Base-by-base conservation (phyloP, 2,329 filamentous ascomycete species). In the Monilinia fructicola region DNA sequence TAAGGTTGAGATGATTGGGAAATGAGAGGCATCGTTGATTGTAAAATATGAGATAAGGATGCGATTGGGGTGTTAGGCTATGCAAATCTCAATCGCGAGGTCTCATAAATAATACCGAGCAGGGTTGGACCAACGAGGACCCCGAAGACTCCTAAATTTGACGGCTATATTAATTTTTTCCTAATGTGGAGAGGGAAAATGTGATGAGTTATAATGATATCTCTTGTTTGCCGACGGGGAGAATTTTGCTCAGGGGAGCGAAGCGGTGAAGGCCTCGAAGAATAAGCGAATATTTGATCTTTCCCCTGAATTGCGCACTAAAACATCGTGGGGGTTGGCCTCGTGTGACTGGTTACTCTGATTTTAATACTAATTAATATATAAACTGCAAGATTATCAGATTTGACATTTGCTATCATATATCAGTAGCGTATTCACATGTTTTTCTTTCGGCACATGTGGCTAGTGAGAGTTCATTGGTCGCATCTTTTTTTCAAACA, bases 131-230 rank as follows among this genome's bases (percentile, higher is more conserved):
- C 50, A 35, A 21, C 46, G 14, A 60, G 31, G 14, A 38, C n/a
- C 38, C 14, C 16, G 58, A 61, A 21, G 10, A 21, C 14, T 38
- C 3, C 11, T 38, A 1, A 35, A 14, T 10, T 6, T 18, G 9
- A 4, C 31, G 44, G 58, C 31, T 50, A 40, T 26, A 42, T 35
- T 50, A 1, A 21, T 12, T 12, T 38, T 4, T 23, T 14, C 9
- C 5, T 21, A 26, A 9, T 50, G 14, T 14, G 23, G 14, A 61
- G 21, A 48, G n/a, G 1, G 1, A 38, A 16, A 38, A 61, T 26
- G 12, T 61, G 28, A 61, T 21, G 38, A 11, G 28, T 26, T 21
- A 26, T 12, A 56, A 38, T 50, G 58, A 61, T 61, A 61, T 61
- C 44, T 50, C 21, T 40, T 40, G 1, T 50, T 38, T 60, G 28